phyloP scores from a whole-genome alignment of 305 asterid species.

The Fraxinus xanthoxyloides region DNA sequence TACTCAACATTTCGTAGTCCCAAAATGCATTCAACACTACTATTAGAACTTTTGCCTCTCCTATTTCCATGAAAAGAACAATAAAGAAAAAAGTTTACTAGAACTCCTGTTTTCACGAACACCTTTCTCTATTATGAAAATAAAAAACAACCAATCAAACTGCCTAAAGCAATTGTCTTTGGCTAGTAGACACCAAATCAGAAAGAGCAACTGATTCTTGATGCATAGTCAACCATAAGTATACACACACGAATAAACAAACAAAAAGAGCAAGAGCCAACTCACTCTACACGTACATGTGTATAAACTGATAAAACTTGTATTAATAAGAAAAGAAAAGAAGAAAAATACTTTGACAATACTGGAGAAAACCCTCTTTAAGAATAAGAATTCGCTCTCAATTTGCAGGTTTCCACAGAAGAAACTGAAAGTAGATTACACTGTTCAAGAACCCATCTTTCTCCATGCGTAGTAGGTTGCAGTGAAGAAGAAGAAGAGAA shows the following conservation, averaged over 20 bases:
- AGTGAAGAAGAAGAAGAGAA: slow-evolving; percentile 22
- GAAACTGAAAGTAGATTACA: slow-evolving; percentile 16
- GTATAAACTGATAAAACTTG: background rate
- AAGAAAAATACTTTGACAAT: slow-evolving; percentile 14
- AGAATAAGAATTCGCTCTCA: slow-evolving; percentile 16
- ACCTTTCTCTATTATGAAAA: background rate
- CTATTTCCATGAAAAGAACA: background rate
- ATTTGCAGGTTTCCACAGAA: slow-evolving; percentile 20
- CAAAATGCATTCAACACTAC: slow-evolving; percentile 11
- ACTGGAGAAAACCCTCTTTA: slow-evolving; percentile 16
- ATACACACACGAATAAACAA: slow-evolving; percentile 16
- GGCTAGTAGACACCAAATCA: slow-evolving; percentile 1
- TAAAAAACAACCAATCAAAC: background rate
- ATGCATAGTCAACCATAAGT: slow-evolving; percentile 14
- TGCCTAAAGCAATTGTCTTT: background rate
- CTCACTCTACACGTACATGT: background rate
- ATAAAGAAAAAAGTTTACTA: background rate
- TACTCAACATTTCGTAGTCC: background rate
- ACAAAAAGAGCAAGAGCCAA: background rate
- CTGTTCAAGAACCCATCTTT: slow-evolving; percentile 27
- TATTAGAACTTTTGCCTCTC: background rate
- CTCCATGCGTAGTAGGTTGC: slow-evolving; percentile 24
- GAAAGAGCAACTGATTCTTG: slow-evolving; percentile 13
- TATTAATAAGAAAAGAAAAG: background rate
- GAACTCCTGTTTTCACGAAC: background rate